Conservation (phyloP, 2,329 filamentous ascomycete genomes). For the Cladosporium oxysporum region DNA sequence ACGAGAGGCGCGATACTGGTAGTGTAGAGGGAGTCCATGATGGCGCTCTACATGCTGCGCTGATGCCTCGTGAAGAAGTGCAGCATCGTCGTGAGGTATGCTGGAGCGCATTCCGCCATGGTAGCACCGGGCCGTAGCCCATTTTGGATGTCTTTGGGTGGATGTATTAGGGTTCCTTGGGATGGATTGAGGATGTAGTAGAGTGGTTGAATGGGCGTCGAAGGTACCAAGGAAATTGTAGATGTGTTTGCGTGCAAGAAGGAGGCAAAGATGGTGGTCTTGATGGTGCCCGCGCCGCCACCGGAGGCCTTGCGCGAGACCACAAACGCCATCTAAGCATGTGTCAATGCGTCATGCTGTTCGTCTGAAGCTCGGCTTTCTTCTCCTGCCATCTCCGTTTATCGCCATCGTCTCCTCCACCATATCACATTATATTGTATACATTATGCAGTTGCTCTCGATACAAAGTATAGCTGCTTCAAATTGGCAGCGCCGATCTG, state of each 20-base stretch:
- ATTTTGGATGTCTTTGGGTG: constrained; percentile 44
- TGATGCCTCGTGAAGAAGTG: constrained; percentile 29
- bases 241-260: not conserved
- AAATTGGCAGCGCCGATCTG: not conserved
- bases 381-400: not conserved
- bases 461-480: not conserved
- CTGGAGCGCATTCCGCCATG: constrained; percentile 61
- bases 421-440: not conserved
- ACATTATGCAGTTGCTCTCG: not conserved
- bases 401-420: not conserved
- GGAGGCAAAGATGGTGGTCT: constrained; percentile 5
- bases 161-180: not conserved
- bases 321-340: not conserved
- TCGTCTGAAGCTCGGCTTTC: not conserved
- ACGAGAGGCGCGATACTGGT: constrained; percentile 27
- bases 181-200: not conserved
- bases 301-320: constrained; percentile 2
- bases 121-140: constrained; percentile 65
- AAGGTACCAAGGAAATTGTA: not conserved
- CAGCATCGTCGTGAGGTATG: constrained; percentile 34
- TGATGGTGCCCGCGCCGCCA: constrained; percentile 5
- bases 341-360: constrained; percentile 10
- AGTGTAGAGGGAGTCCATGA: constrained; percentile 25
- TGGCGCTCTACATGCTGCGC: constrained; percentile 31
- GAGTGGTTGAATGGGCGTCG: not conserved